phyloP scores from a whole-genome alignment of 192 early-diverging fungal genomes.

The Rhizophagus clarus region DNA sequence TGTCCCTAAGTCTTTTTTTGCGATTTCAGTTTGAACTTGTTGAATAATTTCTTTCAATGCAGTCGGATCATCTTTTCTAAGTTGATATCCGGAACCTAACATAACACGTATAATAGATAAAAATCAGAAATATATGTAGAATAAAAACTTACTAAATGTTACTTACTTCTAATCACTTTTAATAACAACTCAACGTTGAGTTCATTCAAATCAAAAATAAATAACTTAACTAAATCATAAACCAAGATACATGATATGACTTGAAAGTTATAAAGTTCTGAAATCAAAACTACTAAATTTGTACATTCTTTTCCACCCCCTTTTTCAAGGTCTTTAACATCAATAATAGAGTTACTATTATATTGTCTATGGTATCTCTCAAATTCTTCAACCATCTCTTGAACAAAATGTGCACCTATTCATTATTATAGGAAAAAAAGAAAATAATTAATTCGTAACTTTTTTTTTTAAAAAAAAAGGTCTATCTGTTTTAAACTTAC shows the following conservation, averaged over 20 bases:
- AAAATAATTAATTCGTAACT: not conserved
- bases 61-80: conserved; percentile 89
- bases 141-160: not conserved
- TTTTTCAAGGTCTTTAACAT: conserved; percentile 43
- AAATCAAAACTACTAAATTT: conserved; percentile 79
- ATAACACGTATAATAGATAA: not conserved
- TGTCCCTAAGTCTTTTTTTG: conserved; percentile 43
- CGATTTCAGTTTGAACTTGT: conserved; percentile 59
- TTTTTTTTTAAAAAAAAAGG: conserved; percentile 28
- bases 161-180: conserved; percentile 70
- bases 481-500: conserved; percentile 47
- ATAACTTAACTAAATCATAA: conserved; percentile 80
- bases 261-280: conserved; percentile 90
- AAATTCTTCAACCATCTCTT: conserved; percentile 73
- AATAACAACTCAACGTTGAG: conserved; percentile 89
- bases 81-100: conserved; percentile 73
- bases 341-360: conserved; percentile 41
- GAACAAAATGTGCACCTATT: conserved; percentile 70
- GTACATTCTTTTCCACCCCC: conserved; percentile 67
- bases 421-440: conserved; percentile 5
- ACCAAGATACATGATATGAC: conserved; percentile 82
- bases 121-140: not conserved
- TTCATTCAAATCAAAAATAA: conserved; percentile 74
- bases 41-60: conserved; percentile 90
- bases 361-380: conserved; percentile 57